A percentile compares a stretch with the other conserved stretches of the same genome.
phyloP scores from a whole-genome alignment of 148 eudicot species.

The Drosera capensis region DNA sequence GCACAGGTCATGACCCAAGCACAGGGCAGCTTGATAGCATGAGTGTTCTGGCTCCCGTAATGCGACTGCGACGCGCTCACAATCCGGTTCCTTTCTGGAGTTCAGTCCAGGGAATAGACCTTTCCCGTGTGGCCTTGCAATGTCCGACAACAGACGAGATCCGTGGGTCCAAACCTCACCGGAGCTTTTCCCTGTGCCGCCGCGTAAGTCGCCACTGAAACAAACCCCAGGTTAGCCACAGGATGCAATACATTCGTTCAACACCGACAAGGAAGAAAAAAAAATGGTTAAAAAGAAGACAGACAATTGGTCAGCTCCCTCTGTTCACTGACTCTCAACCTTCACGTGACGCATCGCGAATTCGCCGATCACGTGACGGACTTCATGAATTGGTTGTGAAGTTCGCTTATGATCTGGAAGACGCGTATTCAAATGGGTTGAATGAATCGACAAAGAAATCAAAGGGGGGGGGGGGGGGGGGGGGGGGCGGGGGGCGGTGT shows the following conservation, averaged over 20 bases:
- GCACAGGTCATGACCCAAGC: constrained; percentile 99
- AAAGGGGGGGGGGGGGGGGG: background rate
- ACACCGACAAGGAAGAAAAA: background rate
- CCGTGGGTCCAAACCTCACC: constrained; percentile 68
- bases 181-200: constrained; percentile 71
- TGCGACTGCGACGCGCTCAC: constrained; percentile 99
- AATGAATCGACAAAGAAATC: too few species aligned
- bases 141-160: constrained; percentile 94
- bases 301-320: too few species aligned
- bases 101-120: constrained; percentile 97
- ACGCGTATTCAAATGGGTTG: background rate
- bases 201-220: constrained; percentile 63
- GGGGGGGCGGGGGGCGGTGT: too few species aligned
- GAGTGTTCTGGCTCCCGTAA: constrained; percentile 95
- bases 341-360: too few species aligned
- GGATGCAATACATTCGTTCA: constrained; percentile 1
- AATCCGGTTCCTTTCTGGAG: constrained; percentile 79
- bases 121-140: constrained; percentile 94
- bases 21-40: constrained; percentile 92
- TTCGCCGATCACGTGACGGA: background rate
- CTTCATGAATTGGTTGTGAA: background rate
- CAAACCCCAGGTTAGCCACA: constrained; percentile 2
- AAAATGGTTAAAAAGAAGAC: background rate
- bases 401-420: background rate
- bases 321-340: constrained; percentile 40